Percentiles rank a stretch among this genome's conserved stretches.
These are phyloP conservation scores for Tolypocladium pustulatum DNA, from an alignment of 2,329 filamentous ascomycete species.

Conservation along the genomic window DNA sequence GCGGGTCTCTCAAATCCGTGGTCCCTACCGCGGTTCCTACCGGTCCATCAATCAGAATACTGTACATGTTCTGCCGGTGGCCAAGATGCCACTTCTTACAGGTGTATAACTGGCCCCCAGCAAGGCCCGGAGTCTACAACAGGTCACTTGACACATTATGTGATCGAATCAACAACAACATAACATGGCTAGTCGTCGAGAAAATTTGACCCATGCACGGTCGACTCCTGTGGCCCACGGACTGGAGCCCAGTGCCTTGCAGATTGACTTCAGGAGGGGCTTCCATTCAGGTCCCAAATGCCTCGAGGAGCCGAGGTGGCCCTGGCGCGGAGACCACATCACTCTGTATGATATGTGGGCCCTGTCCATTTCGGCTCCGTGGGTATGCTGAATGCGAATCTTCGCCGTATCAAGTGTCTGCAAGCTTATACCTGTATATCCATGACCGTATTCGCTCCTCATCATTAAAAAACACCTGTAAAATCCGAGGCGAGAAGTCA, in stretches of 20 bases:
- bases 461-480: not conserved
- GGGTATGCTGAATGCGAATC: not conserved
- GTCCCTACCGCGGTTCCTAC: no score
- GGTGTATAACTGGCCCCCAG: not conserved
- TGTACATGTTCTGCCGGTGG: not conserved
- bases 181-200: not conserved
- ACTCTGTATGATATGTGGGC: not conserved
- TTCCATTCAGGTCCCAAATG: not conserved
- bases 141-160: not conserved
- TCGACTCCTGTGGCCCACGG: not conserved
- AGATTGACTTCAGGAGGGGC: not conserved
- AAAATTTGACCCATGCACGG: not conserved
- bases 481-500: not conserved
- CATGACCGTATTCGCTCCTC: not conserved
- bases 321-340: not conserved
- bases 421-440: not conserved
- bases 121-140: not conserved
- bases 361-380: not conserved
- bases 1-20: not conserved
- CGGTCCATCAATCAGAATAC: no score
- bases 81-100: not conserved
- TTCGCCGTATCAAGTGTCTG: not conserved
- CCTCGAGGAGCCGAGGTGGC: not conserved
- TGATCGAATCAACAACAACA: not conserved
- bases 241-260: not conserved